Percentiles rank a stretch among this genome's conserved stretches.
phyloP scores from a whole-genome alignment of 2,329 filamentous ascomycete species.

The Talaromyces islandicus region DNA sequence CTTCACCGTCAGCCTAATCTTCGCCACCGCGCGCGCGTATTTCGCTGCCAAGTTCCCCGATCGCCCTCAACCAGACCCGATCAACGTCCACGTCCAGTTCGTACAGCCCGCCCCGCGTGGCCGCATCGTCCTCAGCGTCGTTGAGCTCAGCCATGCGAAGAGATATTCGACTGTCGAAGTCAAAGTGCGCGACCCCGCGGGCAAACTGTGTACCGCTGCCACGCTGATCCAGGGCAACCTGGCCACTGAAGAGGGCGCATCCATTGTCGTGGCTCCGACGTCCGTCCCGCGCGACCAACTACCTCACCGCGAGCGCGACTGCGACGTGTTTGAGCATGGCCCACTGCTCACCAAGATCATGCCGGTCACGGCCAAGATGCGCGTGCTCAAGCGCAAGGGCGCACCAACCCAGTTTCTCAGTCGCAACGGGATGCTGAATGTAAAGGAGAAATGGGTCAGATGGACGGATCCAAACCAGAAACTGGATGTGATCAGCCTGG shows the following conservation, averaged over 20 bases:
- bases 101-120: slow-evolving; percentile 6
- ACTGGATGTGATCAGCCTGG: slow-evolving; percentile 7
- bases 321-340: neutral
- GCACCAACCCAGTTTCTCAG: slow-evolving; percentile 2
- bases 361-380: slow-evolving; percentile 5
- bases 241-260: slow-evolving; percentile 3
- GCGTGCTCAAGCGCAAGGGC: slow-evolving; percentile 5
- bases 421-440: slow-evolving; percentile 3
- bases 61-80: slow-evolving; percentile 6
- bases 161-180: slow-evolving; percentile 9
- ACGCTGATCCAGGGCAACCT: slow-evolving; percentile 9
- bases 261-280: neutral
- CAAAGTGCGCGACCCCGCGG: slow-evolving; percentile 2
- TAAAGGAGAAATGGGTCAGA: slow-evolving; percentile 5
- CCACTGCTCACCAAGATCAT: slow-evolving; percentile 6
- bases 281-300: slow-evolving; percentile 1
- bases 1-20: slow-evolving; percentile 6
- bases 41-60: slow-evolving; percentile 8
- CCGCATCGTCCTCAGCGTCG: slow-evolving; percentile 5
- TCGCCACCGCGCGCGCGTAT: slow-evolving; percentile 6
- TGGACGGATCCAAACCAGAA: slow-evolving; percentile 6
- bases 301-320: slow-evolving; percentile 3
- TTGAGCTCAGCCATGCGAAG: slow-evolving; percentile 4
- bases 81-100: slow-evolving; percentile 7
- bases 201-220: slow-evolving; percentile 4